Evolutionary conservation across 345 rosid species (phyloP), one percentile per base, ranked within the genome.

Genomic region (Acer saccharum): DNA sequence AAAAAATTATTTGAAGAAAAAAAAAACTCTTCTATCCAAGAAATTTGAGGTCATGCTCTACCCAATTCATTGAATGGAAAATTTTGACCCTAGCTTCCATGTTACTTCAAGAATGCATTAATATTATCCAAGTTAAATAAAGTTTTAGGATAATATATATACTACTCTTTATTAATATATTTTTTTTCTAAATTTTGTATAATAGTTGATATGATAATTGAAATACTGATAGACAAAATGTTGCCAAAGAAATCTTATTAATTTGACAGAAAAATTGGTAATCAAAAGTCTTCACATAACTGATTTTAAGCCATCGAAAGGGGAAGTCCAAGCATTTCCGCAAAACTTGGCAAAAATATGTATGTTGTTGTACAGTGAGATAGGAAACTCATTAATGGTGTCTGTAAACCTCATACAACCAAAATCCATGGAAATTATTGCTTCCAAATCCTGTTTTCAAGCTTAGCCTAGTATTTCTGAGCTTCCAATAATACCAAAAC

Each of bases 381-480:
- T 35, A 32, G 35, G 35, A 32, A 32, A 32, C 35, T 32, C 17
- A 25, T 6, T 39, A 18, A n/a, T 18, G 7, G 17, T 60, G 16
- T 48, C 70, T 27, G 20, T 43, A 74, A 74, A 50, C 76, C 55
- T 63, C 16, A 14, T 6, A 39, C 62, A 64, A 12, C 6, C 13
- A 74, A 44, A 74, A n/a, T 74, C 10, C 18, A 65, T 13, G 65
- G 71, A 20, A 32, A 66, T 2, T 18, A 21, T 7, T 65, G 54
- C 10, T 55, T 68, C 39, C 29, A 70, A 50, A 48, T 54, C 83
- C 83, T 65, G 12, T 9, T 63, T 65, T 71, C 66, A 29, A 57
- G 83, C 35, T 23, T 29, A 57, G 48, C 74, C 83, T 55, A 75
- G 18, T n/a, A 54, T 70, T 80, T 54, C 10, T 1, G 39, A 35